Base-by-base conservation (phyloP, 139 green algal genomes). In the Volvox reticuliferus region DNA sequence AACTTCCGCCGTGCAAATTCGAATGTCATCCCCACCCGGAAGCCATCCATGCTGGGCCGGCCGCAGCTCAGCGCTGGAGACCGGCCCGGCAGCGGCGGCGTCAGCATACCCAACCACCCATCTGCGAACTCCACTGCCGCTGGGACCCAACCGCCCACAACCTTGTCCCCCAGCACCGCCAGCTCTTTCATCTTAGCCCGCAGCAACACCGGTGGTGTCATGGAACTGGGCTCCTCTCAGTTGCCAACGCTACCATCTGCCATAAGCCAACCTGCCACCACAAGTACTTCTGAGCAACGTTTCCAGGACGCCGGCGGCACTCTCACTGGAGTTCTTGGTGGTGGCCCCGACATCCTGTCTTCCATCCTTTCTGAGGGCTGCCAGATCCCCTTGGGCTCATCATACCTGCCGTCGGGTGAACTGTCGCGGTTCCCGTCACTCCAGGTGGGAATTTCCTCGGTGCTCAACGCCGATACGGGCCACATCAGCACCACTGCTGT, bases 391-490 rank as follows among this genome's bases (percentile, higher is more conserved):
- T 71, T 22, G 14, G 78, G 79, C 50, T 71, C 50, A 22, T 85
- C 75, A 0, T 78, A 67, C 32, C n/a, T 65, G 30, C 21, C 20
- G 21, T 65, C 28, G 9, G 75, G 86, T 0, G 86, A 90, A 50
- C 6, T 85, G 32, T 90, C 75, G 0, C 73, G 73, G 17, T 85
- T 33, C 19, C 44, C 61, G 2, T 89, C 68, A 2, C 30, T 76
- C 20, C 75, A 76, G 24, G 61, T 16, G 12, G 75, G 55, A 0
- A 62, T 90, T 26, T 65, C 55, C 19, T 62, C 14, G 0, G 55
- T 90, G 55, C 86, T 90, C 21, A 84, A 85, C 75, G 75, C 75
- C 12, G 86, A 90, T 61, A 90, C 86, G 32, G 86, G 86, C 55
- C 30, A 76, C 55, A 21, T 90, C 17, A 85, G 73, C 73, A 90